phyloP scores from a whole-genome alignment of 257 asterid species.

The Petrea volubilis region DNA sequence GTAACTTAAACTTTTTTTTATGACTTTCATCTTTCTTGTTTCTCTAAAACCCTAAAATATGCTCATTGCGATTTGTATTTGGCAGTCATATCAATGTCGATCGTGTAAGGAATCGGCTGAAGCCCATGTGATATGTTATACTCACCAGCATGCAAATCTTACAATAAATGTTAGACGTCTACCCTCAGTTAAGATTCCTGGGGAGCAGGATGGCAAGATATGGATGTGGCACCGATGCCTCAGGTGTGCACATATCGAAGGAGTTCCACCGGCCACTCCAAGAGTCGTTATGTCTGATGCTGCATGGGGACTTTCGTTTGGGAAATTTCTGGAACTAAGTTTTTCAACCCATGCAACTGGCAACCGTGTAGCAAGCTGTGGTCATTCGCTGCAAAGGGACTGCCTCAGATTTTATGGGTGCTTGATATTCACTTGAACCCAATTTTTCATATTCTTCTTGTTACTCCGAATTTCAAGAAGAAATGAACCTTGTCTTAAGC shows the following conservation, averaged over 20 bases:
- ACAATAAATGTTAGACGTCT: slow-evolving; percentile 69
- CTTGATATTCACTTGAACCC: slow-evolving; percentile 14
- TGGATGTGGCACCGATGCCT: slow-evolving; percentile 99
- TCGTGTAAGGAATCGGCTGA: slow-evolving; percentile 89
- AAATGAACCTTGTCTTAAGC: background rate
- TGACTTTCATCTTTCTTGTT: background rate
- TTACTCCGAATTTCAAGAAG: background rate
- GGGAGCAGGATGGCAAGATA: slow-evolving; percentile 86
- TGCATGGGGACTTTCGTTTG: slow-evolving; percentile 99
- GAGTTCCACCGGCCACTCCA: slow-evolving; percentile 84
- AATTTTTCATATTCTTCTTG: background rate
- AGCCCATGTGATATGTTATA: slow-evolving; percentile 84
- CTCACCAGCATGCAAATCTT: slow-evolving; percentile 88
- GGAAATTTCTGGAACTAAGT: slow-evolving; percentile 96
- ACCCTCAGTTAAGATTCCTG: slow-evolving; percentile 68
- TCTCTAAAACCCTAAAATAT: background rate
- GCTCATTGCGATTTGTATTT: slow-evolving; percentile 22
- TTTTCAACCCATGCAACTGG: slow-evolving; percentile 92
- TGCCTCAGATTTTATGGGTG: slow-evolving; percentile 97
- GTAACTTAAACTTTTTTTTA: slow-evolving; percentile 33
- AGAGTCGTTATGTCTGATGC: slow-evolving; percentile 91
- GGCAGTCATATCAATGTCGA: slow-evolving; percentile 66
- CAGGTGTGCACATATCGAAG: slow-evolving; percentile 57
- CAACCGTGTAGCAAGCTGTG: slow-evolving; percentile 92
- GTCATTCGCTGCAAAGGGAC: slow-evolving; percentile 97